Base-by-base conservation (phyloP, 2,329 filamentous ascomycete genomes). In the Didymella segeticola region DNA sequence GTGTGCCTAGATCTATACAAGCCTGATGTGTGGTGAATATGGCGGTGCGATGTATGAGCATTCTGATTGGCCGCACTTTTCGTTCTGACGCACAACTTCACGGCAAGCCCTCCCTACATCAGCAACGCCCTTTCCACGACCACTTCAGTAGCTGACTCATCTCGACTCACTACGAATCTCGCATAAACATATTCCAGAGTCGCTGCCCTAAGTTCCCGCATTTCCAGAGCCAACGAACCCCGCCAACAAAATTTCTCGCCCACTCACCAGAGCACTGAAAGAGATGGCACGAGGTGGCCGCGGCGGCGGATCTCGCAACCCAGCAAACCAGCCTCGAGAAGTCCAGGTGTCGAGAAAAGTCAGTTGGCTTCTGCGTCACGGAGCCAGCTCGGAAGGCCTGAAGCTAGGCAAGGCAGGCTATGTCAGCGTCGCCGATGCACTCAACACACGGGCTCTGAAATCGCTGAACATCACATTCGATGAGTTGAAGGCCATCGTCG, bases 391-490 rank as follows among this genome's bases (percentile, higher is more conserved):
- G 49, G 86, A 89, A 72, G 82, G 83, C 1, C 71, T 89, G 48
- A 78, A 78, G 60, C 77, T 89, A 58, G 80, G 82, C 50, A 75
- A 76, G 17, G 82, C 83, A 29, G 86, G 86, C 12, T 89, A 85
- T 69, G 80, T 84, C 20, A 83, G 81, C 62, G 80, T 88, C 25
- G 74, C 77, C 25, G 84, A 87, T 58, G 78, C 86, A 61, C 78
- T 89, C 29, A 75, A 77, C 65, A 86, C 83, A 71, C 79, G 79
- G 45, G 82, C 81, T 37, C 75, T 97, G 48, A 85, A 84, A 58
- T 85, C 84, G 4, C 80, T 96, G 9, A 82, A 89, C 57, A 84
- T 89, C n/a, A 89, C 88, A 0, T 83, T 96, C 52, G 77, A 81
- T 2, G 93, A 97, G 62, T 81, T 99, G 58, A 80, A 84, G 47